A percentile compares a stretch with the other conserved stretches of the same genome.
These are phyloP conservation scores for Hyparrhenia diplandra DNA, from an alignment of 176 grass and related monocot species.

Conservation along the genomic window DNA sequence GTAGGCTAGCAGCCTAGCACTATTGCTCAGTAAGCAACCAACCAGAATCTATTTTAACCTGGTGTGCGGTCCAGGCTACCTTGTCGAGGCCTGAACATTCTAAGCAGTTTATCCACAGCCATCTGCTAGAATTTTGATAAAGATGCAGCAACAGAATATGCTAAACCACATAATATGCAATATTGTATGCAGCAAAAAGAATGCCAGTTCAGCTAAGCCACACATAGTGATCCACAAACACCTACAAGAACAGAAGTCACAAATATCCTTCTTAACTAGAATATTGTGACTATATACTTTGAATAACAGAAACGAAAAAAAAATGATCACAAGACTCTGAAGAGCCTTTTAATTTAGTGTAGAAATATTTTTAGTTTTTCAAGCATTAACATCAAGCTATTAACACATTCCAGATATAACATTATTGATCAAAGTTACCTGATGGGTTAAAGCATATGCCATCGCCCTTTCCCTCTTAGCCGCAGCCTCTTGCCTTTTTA, in stretches of 20 bases:
- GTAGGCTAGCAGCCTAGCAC: too few species aligned
- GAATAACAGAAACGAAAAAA: not conserved
- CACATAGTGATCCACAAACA: not conserved
- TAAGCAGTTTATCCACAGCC: not conserved
- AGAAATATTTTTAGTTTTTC: not conserved
- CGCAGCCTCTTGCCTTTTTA: constrained; percentile 91
- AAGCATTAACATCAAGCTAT: not conserved
- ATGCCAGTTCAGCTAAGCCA: not conserved
- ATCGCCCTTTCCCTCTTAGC: constrained; percentile 91
- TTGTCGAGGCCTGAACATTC: not conserved
- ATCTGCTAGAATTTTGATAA: not conserved
- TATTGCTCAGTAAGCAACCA: not conserved
- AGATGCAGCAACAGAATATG: too few species aligned
- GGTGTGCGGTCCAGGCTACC: not conserved
- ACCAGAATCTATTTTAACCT: not conserved
- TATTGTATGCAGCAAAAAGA: not conserved
- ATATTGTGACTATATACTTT: not conserved
- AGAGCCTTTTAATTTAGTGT: not conserved
- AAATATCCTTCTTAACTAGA: not conserved
- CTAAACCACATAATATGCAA: not conserved
- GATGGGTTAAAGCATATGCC: constrained; percentile 96
- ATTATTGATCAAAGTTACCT: constrained; percentile 41
- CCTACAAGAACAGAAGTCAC: not conserved
- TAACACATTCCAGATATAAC: not conserved
- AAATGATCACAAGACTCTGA: not conserved